Base-by-base conservation (phyloP, 2,329 filamentous ascomycete species). In the Colletotrichum musae region DNA sequence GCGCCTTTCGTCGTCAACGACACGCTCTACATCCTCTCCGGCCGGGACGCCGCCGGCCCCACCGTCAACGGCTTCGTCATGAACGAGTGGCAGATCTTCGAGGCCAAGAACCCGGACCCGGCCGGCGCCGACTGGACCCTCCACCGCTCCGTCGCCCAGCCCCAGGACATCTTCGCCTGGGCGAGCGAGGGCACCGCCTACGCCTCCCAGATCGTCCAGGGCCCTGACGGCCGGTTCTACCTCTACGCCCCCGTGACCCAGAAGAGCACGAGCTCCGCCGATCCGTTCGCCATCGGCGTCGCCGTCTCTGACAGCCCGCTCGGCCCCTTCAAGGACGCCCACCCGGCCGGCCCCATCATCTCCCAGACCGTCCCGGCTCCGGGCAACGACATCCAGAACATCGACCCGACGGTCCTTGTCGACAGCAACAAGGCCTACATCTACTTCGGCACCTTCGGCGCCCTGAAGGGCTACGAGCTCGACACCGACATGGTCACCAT, bases 391-490 rank as follows among this genome's bases (percentile, higher is more conserved):
- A 80, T 82, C 32, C 78, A 82, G 39, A 82, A 82, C 60, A 82
- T 82, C 41, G 80, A 82, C 41, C 79, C 80, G 2, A 80, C 80
- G 0, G 77, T 82, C 0, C 70, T 82, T 1, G 77, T 82, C 0
- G 80, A 82, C 32, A 74, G 81, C 47, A 78, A 75, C 1, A 74
- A 75, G 4, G 79, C 78, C 6, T 82, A 77, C 51, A 68, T 82
- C 16, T 82, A 82, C 71, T 81, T 78, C 72, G 81, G 80, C 0
- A 81, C 80, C 1, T 82, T 82, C 50, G 76, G 76, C 15, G 66
- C 77, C 54, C 78, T 81, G 2, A 74, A 75, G 6, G 79, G 75
- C 6, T 78, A 75, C 15, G 75, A 82, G 66, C 73, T 82, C 16
- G 74, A 67, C 18, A 72, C 72, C 6, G 80, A 82, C 53, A 82